phyloP scores from a whole-genome alignment of 2,329 filamentous ascomycete genomes.

The Colletotrichum plurivorum region DNA sequence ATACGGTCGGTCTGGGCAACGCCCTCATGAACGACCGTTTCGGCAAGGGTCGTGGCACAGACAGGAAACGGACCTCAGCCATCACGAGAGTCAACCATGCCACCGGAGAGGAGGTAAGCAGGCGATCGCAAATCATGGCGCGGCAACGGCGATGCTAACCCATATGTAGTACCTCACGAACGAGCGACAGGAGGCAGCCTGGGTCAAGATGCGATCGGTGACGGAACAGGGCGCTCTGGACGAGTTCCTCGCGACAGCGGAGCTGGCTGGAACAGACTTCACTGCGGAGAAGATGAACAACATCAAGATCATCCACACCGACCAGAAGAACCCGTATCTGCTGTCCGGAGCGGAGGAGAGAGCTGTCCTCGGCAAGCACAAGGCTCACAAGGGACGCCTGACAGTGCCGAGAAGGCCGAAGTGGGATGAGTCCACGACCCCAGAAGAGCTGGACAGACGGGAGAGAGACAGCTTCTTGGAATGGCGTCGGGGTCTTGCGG shows the following conservation, averaged over 20 bases:
- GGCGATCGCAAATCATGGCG: background rate
- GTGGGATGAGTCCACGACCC: constrained; percentile 90
- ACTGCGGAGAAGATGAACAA: constrained; percentile 99
- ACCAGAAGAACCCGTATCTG: constrained; percentile 95
- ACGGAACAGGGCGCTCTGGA: constrained; percentile 97
- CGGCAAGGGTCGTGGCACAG: constrained; percentile 88
- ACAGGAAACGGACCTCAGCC: constrained; percentile 78
- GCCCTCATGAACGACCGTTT: constrained; percentile 99
- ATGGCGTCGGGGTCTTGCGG: constrained; percentile 92
- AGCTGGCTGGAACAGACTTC: constrained; percentile 98
- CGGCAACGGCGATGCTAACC: constrained; percentile 41
- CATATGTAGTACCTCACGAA: constrained; percentile 84
- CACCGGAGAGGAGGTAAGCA: constrained; percentile 79
- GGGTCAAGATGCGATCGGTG: constrained; percentile 99
- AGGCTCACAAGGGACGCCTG: constrained; percentile 81
- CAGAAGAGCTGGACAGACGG: constrained; percentile 81
- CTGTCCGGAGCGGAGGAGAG: constrained; percentile 89
- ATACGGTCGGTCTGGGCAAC: constrained; percentile 94
- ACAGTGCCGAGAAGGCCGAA: constrained; percentile 91
- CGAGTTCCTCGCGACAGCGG: constrained; percentile 95
- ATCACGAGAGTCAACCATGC: constrained; percentile 80
- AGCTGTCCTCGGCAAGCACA: constrained; percentile 83
- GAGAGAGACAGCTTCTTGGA: constrained; percentile 87
- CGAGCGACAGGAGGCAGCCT: constrained; percentile 89
- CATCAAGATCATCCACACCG: constrained; percentile 97